phyloP scores from a whole-genome alignment of 345 rosid genomes.

The Salix arbutifolia region DNA sequence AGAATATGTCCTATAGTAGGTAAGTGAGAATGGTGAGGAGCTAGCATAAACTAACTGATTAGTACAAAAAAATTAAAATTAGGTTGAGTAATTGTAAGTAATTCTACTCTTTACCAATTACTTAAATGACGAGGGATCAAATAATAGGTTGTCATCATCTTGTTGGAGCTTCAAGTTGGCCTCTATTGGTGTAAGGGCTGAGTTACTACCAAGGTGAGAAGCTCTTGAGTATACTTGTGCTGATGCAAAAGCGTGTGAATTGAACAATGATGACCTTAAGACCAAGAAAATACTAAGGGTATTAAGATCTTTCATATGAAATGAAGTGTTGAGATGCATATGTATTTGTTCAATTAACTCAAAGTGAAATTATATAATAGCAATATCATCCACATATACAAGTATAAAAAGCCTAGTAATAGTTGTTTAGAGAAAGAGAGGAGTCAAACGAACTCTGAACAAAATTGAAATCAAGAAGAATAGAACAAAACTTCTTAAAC shows the following conservation, averaged over 20 bases:
- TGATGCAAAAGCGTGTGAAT: neutral
- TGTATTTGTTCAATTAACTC: neutral
- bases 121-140: neutral
- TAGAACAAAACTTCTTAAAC: neutral
- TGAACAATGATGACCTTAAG: neutral
- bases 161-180: neutral
- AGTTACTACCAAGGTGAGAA: no score
- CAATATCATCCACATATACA: neutral
- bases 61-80: no score
- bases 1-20: no score
- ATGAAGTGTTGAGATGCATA: neutral
- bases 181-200: neutral
- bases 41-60: no score
- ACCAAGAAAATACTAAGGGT: neutral
- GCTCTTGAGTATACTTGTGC: neutral
- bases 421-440: neutral
- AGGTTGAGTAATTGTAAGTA: neutral
- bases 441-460: neutral
- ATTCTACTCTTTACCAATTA: neutral
- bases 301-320: constrained; percentile 7
- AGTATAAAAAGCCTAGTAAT: neutral
- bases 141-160: neutral
- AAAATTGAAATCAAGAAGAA: neutral
- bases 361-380: neutral
- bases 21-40: no score